Conservation (phyloP, 2,329 filamentous ascomycete genomes). For the Metarhizium anisopliae region DNA sequence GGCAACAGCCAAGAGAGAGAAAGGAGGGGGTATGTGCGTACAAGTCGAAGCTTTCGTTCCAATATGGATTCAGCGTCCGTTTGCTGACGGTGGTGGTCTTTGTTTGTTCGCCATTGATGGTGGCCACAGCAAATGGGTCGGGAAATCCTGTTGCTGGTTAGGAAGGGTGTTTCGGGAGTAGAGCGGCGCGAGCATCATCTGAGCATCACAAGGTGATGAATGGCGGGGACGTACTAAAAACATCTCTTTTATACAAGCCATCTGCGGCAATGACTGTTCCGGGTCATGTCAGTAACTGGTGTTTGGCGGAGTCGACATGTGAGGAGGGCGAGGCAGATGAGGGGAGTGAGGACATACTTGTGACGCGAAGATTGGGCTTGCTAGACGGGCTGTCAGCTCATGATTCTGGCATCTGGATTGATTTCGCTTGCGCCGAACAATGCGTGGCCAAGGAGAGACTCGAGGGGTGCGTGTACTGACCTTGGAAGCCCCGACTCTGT, state of each 20-base stretch:
- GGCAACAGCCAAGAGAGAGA: neutral
- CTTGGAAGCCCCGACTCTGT: conserved; percentile 26
- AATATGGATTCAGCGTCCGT: conserved; percentile 97
- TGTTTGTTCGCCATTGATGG: conserved; percentile 94
- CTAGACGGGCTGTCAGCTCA: conserved; percentile 34
- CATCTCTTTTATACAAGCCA: conserved; percentile 97
- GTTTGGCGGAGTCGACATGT: neutral
- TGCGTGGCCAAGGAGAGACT: neutral
- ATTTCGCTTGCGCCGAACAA: neutral
- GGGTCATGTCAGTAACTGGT: conserved; percentile 25
- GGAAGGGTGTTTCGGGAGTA: neutral
- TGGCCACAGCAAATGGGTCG: conserved; percentile 95
- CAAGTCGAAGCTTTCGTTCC: conserved; percentile 99
- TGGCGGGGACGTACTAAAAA: conserved; percentile 68
- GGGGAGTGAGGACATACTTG: conserved; percentile 54
- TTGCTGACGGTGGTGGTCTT: conserved; percentile 97
- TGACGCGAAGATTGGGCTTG: conserved; percentile 83
- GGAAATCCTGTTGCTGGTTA: conserved; percentile 65
- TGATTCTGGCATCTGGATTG: neutral
- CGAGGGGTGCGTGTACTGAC: conserved; percentile 17
- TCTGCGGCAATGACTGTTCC: conserved; percentile 89
- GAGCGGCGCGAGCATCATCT: neutral
- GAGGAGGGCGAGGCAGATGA: conserved; percentile 5
- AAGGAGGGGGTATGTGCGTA: conserved; percentile 36
- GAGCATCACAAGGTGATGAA: too few species aligned